Evolutionary conservation across 495 filamentous ascomycete species (phyloP).

Genomic region (Neurospora africana): DNA sequence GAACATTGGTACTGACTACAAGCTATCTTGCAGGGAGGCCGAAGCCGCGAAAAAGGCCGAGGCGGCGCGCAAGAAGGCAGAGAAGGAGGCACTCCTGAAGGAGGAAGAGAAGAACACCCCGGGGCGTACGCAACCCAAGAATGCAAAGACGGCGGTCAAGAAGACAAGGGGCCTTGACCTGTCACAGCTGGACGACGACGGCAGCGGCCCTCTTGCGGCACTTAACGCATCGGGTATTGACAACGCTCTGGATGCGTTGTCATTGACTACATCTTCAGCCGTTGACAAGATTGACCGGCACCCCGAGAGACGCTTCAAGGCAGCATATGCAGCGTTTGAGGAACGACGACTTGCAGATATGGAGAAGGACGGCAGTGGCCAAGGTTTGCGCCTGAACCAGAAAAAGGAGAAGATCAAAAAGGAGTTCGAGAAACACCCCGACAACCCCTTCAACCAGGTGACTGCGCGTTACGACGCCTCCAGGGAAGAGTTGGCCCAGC

Average conservation of each 20-base stretch:
- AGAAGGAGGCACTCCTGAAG: constrained; percentile 68
- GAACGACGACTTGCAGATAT: constrained; percentile 77
- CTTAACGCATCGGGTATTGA: constrained; percentile 81
- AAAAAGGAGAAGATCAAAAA: constrained; percentile 66
- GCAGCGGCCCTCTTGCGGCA: constrained; percentile 32
- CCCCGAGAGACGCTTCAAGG: constrained; percentile 74
- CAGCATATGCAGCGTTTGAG: constrained; percentile 80
- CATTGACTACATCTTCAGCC: constrained; percentile 42
- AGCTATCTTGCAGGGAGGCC: constrained; percentile 49
- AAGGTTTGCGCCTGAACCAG: constrained; percentile 69
- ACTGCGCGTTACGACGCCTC: constrained; percentile 61
- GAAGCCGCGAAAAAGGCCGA: constrained; percentile 81
- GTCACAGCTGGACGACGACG: constrained; percentile 51
- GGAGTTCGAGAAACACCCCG: constrained; percentile 82
- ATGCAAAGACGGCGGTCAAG: constrained; percentile 49
- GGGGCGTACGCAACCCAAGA: constrained; percentile 50
- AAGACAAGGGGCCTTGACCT: constrained; percentile 63
- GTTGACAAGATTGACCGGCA: constrained; percentile 68
- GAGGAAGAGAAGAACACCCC: constrained; percentile 71
- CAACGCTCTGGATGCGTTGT: constrained; percentile 77
- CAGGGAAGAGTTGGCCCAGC: constrained; percentile 62
- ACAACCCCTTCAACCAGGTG: constrained; percentile 89
- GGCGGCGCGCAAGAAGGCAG: constrained; percentile 75
- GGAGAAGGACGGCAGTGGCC: constrained; percentile 57
- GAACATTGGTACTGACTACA: not conserved